Percentiles rank a stretch among this genome's conserved stretches.
phyloP scores from a whole-genome alignment of 257 asterid species.

The Sherardia arvensis region DNA sequence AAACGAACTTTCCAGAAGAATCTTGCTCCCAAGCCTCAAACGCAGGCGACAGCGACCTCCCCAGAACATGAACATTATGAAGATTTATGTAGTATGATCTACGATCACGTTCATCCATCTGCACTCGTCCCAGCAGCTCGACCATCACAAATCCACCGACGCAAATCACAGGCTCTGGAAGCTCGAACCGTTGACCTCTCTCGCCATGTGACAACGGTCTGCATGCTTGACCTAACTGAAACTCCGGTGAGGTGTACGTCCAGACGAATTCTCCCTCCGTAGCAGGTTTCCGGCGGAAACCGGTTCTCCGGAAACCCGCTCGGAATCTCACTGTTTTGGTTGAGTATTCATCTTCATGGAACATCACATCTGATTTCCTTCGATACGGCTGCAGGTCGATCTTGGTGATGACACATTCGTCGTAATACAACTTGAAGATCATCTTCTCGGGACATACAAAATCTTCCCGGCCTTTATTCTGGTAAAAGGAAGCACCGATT shows the following conservation, averaged over 20 bases:
- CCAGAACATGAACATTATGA: conserved; percentile 44
- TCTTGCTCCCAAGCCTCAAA: conserved; percentile 31
- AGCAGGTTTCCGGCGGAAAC: too few relatives aligned
- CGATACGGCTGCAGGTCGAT: conserved; percentile 63
- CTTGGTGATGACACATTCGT: conserved; percentile 63
- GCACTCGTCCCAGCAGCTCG: conserved; percentile 66
- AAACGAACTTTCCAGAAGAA: conserved; percentile 27
- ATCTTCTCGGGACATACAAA: conserved; percentile 69
- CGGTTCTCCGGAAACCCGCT: conserved; percentile 59
- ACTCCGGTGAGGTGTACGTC: conserved; percentile 68
- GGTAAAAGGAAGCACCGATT: too few relatives aligned
- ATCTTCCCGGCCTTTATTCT: too few relatives aligned
- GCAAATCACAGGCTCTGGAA: conserved; percentile 72
- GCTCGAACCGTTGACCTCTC: conserved; percentile 56
- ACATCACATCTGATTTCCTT: too few relatives aligned
- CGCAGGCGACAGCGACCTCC: conserved; percentile 54
- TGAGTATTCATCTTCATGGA: conserved; percentile 41
- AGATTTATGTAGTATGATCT: conserved; percentile 54
- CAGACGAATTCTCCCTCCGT: conserved; percentile 39
- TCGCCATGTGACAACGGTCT: neutral
- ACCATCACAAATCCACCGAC: conserved; percentile 66
- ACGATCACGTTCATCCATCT: conserved; percentile 44
- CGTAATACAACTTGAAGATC: conserved; percentile 43
- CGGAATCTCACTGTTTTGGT: conserved; percentile 60
- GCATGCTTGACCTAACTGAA: conserved; percentile 60